phyloP scores from a whole-genome alignment of 352 stramenopile genomes.

The Pythium scleroteichum region DNA sequence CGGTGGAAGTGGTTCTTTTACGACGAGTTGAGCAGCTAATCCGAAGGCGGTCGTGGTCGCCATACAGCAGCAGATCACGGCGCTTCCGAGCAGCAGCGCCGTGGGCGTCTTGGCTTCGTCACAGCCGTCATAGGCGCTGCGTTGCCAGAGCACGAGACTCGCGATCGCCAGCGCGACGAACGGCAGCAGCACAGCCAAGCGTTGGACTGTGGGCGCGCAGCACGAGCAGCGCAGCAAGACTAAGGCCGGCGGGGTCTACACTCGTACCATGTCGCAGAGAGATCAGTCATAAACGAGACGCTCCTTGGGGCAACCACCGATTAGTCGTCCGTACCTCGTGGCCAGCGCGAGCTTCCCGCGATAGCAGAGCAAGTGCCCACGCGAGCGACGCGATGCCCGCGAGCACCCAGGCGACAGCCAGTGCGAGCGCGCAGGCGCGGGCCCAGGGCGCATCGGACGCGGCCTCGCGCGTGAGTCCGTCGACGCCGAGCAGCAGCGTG shows the following conservation, averaged over 20 bases:
- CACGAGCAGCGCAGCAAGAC: conserved; percentile 58
- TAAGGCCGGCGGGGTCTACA: conserved; percentile 36
- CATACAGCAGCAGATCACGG: conserved; percentile 13
- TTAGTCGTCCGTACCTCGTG: conserved; percentile 25
- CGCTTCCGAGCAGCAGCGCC: conserved; percentile 5
- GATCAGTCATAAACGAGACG: background rate
- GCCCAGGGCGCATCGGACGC: conserved; percentile 2
- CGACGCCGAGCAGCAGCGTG: conserved; percentile 5
- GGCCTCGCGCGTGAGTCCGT: conserved; percentile 1
- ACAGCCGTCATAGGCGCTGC: conserved; percentile 3
- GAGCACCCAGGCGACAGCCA: conserved; percentile 13
- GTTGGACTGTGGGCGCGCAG: conserved; percentile 44
- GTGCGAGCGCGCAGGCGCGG: background rate
- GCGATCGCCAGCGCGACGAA: conserved; percentile 24
- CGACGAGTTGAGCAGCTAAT: background rate
- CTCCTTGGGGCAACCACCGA: background rate
- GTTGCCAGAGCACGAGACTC: conserved; percentile 34
- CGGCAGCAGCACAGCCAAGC: conserved; percentile 34
- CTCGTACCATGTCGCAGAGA: background rate
- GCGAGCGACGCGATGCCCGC: conserved; percentile 4
- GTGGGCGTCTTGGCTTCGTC: background rate
- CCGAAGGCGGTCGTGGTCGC: background rate
- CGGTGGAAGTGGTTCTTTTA: background rate
- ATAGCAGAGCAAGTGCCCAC: background rate
- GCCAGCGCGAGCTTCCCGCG: conserved; percentile 5